These are phyloP conservation scores for Dothistroma pini DNA, from an alignment of 2,329 filamentous ascomycete species.

Conservation along the genomic window DNA sequence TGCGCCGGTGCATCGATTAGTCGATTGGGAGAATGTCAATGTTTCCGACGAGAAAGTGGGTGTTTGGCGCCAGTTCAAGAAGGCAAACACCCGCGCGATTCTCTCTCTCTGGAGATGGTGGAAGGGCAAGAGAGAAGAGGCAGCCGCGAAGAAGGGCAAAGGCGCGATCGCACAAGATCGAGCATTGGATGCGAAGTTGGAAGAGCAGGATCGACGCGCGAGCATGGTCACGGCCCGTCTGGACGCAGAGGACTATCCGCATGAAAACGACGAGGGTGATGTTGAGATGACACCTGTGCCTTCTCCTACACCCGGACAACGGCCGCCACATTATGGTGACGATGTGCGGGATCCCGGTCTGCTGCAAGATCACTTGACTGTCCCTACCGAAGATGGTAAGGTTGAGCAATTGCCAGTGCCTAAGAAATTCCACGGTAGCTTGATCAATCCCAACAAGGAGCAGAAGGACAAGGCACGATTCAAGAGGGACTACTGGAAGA, in stretches of 20 bases:
- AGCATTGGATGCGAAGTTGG: constrained; percentile 48
- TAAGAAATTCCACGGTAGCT: constrained; percentile 58
- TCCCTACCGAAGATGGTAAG: constrained; percentile 27
- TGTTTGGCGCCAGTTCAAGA: constrained; percentile 84
- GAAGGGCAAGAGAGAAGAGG: constrained; percentile 41
- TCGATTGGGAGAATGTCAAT: constrained; percentile 91
- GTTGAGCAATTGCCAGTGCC: constrained; percentile 30
- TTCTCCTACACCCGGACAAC: constrained; percentile 64
- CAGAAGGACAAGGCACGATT: constrained; percentile 73
- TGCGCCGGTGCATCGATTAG: constrained; percentile 83
- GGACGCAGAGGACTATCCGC: constrained; percentile 34
- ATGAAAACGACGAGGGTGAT: constrained; percentile 53
- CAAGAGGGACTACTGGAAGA: constrained; percentile 94
- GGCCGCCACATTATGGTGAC: constrained; percentile 31
- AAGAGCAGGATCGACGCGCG: constrained; percentile 46
- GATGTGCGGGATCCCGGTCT: constrained; percentile 10
- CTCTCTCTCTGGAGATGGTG: constrained; percentile 53
- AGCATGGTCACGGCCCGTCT: constrained; percentile 47
- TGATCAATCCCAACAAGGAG: constrained; percentile 69
- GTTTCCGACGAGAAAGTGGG: constrained; percentile 83
- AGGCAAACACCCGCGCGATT: constrained; percentile 66
- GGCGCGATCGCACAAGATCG: constrained; percentile 45
- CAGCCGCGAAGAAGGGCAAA: constrained; percentile 44
- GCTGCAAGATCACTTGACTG: constrained; percentile 27
- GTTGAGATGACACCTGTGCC: constrained; percentile 97